These are phyloP conservation scores for Phytophthora niederhauseri DNA, from an alignment of 352 stramenopile species.

Conservation along the genomic window DNA sequence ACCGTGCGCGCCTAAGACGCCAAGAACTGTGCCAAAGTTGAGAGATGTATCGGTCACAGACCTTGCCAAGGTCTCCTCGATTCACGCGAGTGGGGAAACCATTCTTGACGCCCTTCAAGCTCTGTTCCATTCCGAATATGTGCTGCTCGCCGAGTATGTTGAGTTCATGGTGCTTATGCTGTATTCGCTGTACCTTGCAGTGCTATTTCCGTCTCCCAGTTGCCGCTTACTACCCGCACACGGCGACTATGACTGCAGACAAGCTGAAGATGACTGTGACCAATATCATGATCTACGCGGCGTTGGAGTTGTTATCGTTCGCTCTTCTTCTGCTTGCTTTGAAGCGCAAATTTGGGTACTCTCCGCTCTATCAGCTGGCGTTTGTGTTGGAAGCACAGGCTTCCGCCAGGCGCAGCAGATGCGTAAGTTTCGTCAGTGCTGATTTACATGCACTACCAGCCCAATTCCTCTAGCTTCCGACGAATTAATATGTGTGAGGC, in stretches of 20 bases:
- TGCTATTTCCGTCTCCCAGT: slow-evolving; percentile 28
- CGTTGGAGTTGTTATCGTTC: slow-evolving; percentile 18
- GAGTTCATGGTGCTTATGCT: slow-evolving; percentile 36
- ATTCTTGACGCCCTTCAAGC: slow-evolving; percentile 11
- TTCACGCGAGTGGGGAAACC: background rate
- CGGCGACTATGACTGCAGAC: slow-evolving; percentile 1
- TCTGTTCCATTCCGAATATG: slow-evolving; percentile 36
- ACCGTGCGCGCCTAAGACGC: background rate
- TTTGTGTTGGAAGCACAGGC: slow-evolving; percentile 42
- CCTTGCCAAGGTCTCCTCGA: background rate
- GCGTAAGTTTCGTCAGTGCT: no score
- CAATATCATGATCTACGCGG: slow-evolving; percentile 17
- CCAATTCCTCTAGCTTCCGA: no score
- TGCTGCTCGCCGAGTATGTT: slow-evolving; percentile 31
- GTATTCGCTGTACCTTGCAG: slow-evolving; percentile 23
- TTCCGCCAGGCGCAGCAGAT: no score
- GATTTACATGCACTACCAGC: no score
- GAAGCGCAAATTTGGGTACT: slow-evolving; percentile 25
- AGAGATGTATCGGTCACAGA: background rate
- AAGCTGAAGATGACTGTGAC: slow-evolving; percentile 2
- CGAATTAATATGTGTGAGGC: no score
- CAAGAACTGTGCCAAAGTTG: background rate
- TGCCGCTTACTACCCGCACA: slow-evolving; percentile 29
- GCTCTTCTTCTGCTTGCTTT: slow-evolving; percentile 13
- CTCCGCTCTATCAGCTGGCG: slow-evolving; percentile 31